These are phyloP conservation scores for Danielia oregonensis DNA, from an alignment of 805 yeast species.

Conservation along the genomic window DNA sequence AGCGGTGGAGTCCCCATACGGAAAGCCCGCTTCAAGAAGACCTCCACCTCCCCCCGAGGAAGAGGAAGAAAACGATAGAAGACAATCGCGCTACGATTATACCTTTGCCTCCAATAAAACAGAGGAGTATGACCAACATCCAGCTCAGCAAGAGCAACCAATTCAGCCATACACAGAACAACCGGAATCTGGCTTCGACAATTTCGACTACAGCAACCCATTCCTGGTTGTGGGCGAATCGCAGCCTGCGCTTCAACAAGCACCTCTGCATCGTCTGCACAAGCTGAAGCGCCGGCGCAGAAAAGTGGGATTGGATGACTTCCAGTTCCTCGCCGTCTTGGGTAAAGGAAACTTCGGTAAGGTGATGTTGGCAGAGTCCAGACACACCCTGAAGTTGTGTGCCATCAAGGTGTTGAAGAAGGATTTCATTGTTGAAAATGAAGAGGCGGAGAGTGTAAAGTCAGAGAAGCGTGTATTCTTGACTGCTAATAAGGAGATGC, in stretches of 20 bases:
- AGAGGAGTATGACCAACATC: constrained; percentile 14
- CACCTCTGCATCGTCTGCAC: constrained; percentile 15
- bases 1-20: constrained; percentile 25
- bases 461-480: constrained; percentile 91
- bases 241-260: background rate
- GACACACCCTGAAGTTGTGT: constrained; percentile 74
- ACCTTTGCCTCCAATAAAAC: constrained; percentile 21
- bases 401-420: constrained; percentile 97
- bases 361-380: constrained; percentile 94
- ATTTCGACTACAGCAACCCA: constrained; percentile 27
- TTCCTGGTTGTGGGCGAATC: background rate
- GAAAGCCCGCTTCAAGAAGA: constrained; percentile 11
- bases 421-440: constrained; percentile 91
- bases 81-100: constrained; percentile 13
- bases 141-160: constrained; percentile 1
- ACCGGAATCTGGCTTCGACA: too few species aligned
- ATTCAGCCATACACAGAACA: too few species aligned
- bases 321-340: constrained; percentile 86
- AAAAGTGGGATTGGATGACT: constrained; percentile 90
- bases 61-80: constrained; percentile 1
- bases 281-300: constrained; percentile 46
- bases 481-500: constrained; percentile 79
- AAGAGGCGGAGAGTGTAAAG: constrained; percentile 91
- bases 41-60: constrained; percentile 8
- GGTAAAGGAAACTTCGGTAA: constrained; percentile 99